Conservation (phyloP, 768 basidiomycete species). For the Naematelia encephala region DNA sequence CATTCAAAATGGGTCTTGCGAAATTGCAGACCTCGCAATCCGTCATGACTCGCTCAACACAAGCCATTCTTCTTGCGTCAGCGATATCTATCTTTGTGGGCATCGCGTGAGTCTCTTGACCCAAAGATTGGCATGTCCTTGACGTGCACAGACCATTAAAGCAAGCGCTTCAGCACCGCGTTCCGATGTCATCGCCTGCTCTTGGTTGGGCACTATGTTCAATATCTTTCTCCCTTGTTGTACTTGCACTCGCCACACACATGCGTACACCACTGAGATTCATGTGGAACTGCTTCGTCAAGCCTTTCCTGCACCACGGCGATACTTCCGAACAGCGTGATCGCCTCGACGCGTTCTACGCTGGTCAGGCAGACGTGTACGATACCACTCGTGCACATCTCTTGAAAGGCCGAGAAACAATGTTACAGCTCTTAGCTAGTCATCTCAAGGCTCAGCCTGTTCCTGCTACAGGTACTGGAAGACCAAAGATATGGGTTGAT, state of each 20-base stretch:
- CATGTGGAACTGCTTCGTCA: constrained; percentile 52
- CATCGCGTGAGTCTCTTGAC: constrained; percentile 8
- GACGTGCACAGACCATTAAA: constrained; percentile 20
- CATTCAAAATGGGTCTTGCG: background rate
- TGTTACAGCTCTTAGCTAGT: constrained; percentile 65
- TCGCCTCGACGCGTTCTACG: constrained; percentile 58
- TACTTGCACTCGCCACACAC: constrained; percentile 13
- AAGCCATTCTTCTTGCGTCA: constrained; percentile 10
- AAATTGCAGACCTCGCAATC: background rate
- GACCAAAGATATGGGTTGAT: constrained; percentile 70
- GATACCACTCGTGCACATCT: constrained; percentile 64
- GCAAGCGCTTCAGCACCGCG: constrained; percentile 11
- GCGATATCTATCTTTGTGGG: constrained; percentile 11
- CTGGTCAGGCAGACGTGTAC: constrained; percentile 68
- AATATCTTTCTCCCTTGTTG: constrained; percentile 20
- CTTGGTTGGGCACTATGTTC: constrained; percentile 19
- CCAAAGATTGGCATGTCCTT: background rate
- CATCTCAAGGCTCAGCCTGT: constrained; percentile 58
- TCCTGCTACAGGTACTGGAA: constrained; percentile 46
- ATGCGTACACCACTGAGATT: constrained; percentile 39
- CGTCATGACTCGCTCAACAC: background rate
- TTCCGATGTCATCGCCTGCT: constrained; percentile 8
- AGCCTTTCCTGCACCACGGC: constrained; percentile 39
- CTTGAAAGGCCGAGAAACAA: constrained; percentile 67
- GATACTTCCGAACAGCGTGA: constrained; percentile 40